Evolutionary conservation across 2,329 filamentous ascomycete species (phyloP).

Genomic region (Microdochium bolleyi): DNA sequence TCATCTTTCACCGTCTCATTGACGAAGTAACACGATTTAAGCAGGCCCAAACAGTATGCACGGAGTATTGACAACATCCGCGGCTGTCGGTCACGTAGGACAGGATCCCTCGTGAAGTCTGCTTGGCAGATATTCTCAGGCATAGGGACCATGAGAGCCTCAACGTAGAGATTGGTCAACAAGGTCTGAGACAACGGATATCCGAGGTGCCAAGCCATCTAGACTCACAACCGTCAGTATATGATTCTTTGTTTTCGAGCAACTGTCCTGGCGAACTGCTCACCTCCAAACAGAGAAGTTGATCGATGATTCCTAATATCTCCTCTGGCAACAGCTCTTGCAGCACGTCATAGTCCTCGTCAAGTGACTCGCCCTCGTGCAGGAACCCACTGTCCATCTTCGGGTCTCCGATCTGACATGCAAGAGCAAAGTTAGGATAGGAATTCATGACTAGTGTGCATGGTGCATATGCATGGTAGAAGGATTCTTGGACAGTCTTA

Average conservation of each 20-base stretch:
- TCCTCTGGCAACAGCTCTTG: conserved; percentile 64
- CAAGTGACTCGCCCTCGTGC: conserved; percentile 68
- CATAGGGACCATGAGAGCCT: conserved; percentile 67
- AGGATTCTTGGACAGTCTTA: background rate
- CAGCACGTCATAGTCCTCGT: conserved; percentile 73
- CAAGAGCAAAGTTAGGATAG: background rate
- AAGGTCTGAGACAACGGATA: conserved; percentile 91
- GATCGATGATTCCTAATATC: conserved; percentile 88
- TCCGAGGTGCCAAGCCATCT: conserved; percentile 97
- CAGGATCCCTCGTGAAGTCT: conserved; percentile 42
- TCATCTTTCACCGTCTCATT: conserved; percentile 72
- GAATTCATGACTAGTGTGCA: background rate
- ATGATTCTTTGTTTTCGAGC: no score
- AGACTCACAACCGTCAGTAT: conserved; percentile 1
- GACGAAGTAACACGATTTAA: conserved; percentile 77
- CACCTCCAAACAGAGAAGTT: conserved; percentile 83
- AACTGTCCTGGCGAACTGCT: conserved; percentile 7
- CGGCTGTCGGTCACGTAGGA: conserved; percentile 21
- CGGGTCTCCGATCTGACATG: conserved; percentile 82
- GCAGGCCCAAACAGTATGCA: conserved; percentile 76
- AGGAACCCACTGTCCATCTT: conserved; percentile 97
- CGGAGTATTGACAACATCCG: conserved; percentile 60
- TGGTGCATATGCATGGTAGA: background rate
- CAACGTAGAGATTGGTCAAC: conserved; percentile 87
- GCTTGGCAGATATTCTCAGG: conserved; percentile 58